Base-by-base conservation (phyloP, 2,329 filamentous ascomycete species). In the Botryosphaeria dothidea region DNA sequence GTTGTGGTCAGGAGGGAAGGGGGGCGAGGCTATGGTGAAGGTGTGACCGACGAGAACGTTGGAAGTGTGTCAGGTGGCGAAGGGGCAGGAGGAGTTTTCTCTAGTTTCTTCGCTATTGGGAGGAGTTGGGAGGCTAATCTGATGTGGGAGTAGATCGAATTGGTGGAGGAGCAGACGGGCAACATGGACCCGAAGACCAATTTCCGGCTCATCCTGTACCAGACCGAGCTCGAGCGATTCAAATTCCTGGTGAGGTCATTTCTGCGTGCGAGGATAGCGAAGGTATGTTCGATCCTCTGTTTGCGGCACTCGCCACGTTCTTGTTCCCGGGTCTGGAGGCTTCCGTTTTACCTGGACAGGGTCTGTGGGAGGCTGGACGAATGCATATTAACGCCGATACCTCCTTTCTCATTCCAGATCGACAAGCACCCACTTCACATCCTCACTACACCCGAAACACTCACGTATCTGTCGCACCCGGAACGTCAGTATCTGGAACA, bases 151-250 rank as follows among this genome's bases (percentile, higher is more conserved):
- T 78, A 84, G 79, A 81, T 82, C 69, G 79, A 81, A 69, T 71
- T 78, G 15, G 80, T 84, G 27, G 83, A 84, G 71, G 77, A 82
- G 67, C 76, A 93, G 84, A 94, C 91, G 13, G 91, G 90, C 67
- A 89, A 91, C 73, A 90, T 93, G 87, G 93, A 96, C 73, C 91
- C 93, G 52, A 93, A 91, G 77, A 90, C 92, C 68, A 98, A 97
- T 76, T 97, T 99, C 77, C 88, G 88, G 67, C 88, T 98, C 73
- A 97, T 97, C 56, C 90, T 99, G 67, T 89, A 97, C 63, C 95
- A 99, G 82, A 98, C 96, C 6, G 95, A 99, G 80, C 86, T 99
- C 63, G 93, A 97, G 77, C 85, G 95, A 51, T 96, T 92, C 79
- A 97, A 97, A 80, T 99, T 93, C 74, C 84, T 99, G 23, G 86